A percentile compares a stretch with the other conserved stretches of the same genome.
phyloP scores from a whole-genome alignment of 257 asterid genomes.

The Plantago elongata region DNA sequence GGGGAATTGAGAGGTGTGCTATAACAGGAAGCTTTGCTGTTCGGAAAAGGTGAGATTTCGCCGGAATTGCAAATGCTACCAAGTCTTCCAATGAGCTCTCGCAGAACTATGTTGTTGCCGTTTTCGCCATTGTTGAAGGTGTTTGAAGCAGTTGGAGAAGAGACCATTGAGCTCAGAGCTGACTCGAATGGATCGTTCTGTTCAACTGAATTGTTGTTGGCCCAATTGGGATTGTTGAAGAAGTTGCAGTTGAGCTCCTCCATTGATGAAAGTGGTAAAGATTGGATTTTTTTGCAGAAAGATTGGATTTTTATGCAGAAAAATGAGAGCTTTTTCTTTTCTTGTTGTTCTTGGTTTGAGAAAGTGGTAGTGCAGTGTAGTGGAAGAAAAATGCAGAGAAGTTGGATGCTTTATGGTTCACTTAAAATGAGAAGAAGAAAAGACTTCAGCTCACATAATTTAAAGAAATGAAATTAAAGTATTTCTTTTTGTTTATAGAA shows the following conservation, averaged over 20 bases:
- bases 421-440: constrained; percentile 2
- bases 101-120: constrained; percentile 45
- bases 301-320: constrained; percentile 2
- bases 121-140: constrained; percentile 32
- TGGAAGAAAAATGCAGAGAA: constrained; percentile 9
- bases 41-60: constrained; percentile 46
- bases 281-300: not conserved
- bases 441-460: constrained; percentile 3
- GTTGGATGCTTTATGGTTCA: constrained; percentile 10
- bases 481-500: not conserved
- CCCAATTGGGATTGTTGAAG: constrained; percentile 43
- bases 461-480: constrained; percentile 2
- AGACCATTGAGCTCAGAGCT: constrained; percentile 88
- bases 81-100: constrained; percentile 69
- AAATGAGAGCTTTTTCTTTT: constrained; percentile 14
- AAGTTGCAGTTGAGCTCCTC: constrained; percentile 14
- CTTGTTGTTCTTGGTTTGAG: not conserved
- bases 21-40: constrained; percentile 48
- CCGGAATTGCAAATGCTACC: constrained; percentile 69
- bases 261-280: not conserved
- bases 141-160: constrained; percentile 61
- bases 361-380: not conserved
- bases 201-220: constrained; percentile 31
- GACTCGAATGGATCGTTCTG: constrained; percentile 69
- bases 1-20: constrained; percentile 72